Conservation (phyloP, 176 grass and related monocot genomes). For the Secale cereale region DNA sequence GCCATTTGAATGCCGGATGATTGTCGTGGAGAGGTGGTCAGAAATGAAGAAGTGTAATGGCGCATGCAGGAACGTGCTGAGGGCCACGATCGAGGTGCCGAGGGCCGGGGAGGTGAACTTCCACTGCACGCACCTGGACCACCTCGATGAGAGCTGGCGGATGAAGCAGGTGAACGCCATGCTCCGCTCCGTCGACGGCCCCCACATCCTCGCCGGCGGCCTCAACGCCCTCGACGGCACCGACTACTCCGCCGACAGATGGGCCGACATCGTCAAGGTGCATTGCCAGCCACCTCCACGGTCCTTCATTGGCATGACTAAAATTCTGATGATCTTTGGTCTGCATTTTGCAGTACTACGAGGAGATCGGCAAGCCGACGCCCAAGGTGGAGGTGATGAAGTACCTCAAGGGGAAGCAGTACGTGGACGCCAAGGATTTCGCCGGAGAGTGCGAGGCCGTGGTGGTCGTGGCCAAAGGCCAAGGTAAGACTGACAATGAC, state of each 20-base stretch:
- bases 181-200: conserved; percentile 52
- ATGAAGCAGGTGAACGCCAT: conserved; percentile 93
- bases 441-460: conserved; percentile 95
- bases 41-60: background rate
- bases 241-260: conserved; percentile 83
- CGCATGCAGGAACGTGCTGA: conserved; percentile 79
- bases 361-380: conserved; percentile 95
- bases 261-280: conserved; percentile 93
- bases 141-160: conserved; percentile 91
- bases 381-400: conserved; percentile 96
- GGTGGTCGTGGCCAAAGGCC: conserved; percentile 91
- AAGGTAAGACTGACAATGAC: conserved; percentile 44
- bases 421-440: conserved; percentile 89
- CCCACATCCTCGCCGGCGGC: conserved; percentile 85
- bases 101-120: conserved; percentile 75
- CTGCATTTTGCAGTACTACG: conserved; percentile 57
- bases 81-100: conserved; percentile 88
- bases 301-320: no score
- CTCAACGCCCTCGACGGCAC: conserved; percentile 89
- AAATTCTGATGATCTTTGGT: background rate
- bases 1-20: background rate
- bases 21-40: background rate
- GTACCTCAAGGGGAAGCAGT: conserved; percentile 74
- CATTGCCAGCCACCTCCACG: no score
- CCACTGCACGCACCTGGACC: conserved; percentile 98